Base-by-base conservation (phyloP, 108 stramenopile genomes). In the Conticribra weissflogii region DNA sequence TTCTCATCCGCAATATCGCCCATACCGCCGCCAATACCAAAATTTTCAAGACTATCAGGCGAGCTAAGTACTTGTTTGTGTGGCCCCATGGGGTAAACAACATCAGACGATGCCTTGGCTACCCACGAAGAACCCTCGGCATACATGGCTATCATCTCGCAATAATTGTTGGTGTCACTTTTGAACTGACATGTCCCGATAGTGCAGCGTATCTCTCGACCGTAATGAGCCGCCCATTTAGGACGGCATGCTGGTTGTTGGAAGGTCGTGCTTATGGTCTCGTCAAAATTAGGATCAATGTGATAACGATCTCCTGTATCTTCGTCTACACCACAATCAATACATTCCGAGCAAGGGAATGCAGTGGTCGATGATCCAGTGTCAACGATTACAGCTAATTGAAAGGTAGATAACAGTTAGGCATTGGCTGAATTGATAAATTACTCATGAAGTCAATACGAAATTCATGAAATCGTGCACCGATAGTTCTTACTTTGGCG, bases 341-440 rank as follows among this genome's bases (percentile, higher is more conserved):
- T 18, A 68, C 94, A 96, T 19, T 76, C 85, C n/a, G 61, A 61
- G 81, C 97, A 97, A 0, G 94, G 96, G 74, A 97, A 96, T 36
- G 94, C 94, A 1, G 96, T 96, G 53, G 83, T 71, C 54, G 83
- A 80, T 30, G 72, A 79, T 32, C 97, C 97, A 3, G 97, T 97
- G 73, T 41, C 36, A 12, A 41, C 12, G 12, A 41, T 41, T 5
- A 41, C 36, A 41, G 36, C 36, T 41, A 12, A n/a, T n/a, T n/a
- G n/a, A n/a, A n/a, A 5, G 12, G 36, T 41, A 41, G 36, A 41
- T 41, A 41, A 12, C 12, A 12, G 5, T 9, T 5, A 41, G 12
- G 36, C 8, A 41, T 9, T 9, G 12, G 12, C 8, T 9, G 36
- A 41, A 41, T 41, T 9, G 36, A 41, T 41, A 41, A 41, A 12